Conservation (phyloP, 108 stramenopile species). For the Cyclostephanos invisitatus region DNA sequence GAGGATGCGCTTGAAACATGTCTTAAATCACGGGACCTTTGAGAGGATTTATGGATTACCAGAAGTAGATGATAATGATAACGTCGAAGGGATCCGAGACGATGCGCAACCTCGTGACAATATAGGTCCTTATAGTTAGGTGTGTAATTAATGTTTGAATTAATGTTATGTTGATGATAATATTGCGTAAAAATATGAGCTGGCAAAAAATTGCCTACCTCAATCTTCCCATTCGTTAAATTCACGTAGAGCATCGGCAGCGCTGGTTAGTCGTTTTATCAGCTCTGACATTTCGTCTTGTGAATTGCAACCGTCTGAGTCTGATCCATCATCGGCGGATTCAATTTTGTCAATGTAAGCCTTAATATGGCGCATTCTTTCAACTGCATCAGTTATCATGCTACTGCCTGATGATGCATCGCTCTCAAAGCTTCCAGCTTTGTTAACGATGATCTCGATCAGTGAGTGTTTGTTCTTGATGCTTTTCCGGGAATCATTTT, state of each 20-base stretch:
- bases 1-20: too few species aligned
- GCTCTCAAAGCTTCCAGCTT: conserved; percentile 38
- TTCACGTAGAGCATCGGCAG: conserved; percentile 45
- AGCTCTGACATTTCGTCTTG: conserved; percentile 48
- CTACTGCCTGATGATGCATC: conserved; percentile 25
- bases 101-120: too few species aligned
- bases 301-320: conserved; percentile 19
- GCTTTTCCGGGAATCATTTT: conserved; percentile 13
- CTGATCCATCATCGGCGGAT: conserved; percentile 27
- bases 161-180: not conserved
- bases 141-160: not conserved
- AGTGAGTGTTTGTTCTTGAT: conserved; percentile 13
- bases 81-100: too few species aligned
- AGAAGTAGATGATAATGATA: too few species aligned
- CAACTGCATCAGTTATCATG: conserved; percentile 21
- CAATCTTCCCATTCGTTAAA: conserved; percentile 17
- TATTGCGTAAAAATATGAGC: not conserved
- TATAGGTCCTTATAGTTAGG: too few species aligned
- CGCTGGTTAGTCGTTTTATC: conserved; percentile 38
- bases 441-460: conserved; percentile 15
- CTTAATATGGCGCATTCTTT: conserved; percentile 35
- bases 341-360: conserved; percentile 43
- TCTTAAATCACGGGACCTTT: too few species aligned
- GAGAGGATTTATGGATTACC: too few species aligned
- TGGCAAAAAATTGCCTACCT: not conserved